Conservation (phyloP, 192 early-diverging fungal genomes). For the Entomortierella parvispora region DNA sequence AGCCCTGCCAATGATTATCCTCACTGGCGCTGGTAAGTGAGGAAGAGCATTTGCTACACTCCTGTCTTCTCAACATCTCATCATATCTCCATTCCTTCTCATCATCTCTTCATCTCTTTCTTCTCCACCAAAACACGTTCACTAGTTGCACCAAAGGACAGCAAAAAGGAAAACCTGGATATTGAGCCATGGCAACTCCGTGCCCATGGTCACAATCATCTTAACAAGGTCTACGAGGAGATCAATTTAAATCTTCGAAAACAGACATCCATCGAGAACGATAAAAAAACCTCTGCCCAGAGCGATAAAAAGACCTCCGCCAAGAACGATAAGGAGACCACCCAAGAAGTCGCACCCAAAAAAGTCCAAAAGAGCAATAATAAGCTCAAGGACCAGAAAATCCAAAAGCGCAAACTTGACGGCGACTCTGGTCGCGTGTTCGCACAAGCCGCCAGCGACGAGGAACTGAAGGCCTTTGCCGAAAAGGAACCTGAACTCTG, state of each 20-base stretch:
- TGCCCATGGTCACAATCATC: constrained; percentile 33
- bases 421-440: not conserved
- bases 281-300: not conserved
- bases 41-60: not conserved
- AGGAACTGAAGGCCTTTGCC: not conserved
- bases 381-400: no score
- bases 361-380: no score
- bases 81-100: not conserved
- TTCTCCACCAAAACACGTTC: not conserved
- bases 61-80: not conserved
- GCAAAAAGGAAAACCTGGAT: constrained; percentile 2
- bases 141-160: constrained; percentile 13
- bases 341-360: not conserved
- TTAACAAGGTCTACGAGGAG: not conserved
- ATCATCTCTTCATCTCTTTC: not conserved
- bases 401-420: not conserved
- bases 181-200: constrained; percentile 22
- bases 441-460: not conserved
- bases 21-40: constrained; percentile 22
- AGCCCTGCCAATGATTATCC: constrained; percentile 38
- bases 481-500: constrained; percentile 32
- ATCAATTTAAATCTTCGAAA: no score
- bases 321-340: not conserved
- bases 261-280: no score
- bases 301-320: not conserved